phyloP scores from a whole-genome alignment of 2,329 filamentous ascomycete genomes.

The Xylaria sp. region DNA sequence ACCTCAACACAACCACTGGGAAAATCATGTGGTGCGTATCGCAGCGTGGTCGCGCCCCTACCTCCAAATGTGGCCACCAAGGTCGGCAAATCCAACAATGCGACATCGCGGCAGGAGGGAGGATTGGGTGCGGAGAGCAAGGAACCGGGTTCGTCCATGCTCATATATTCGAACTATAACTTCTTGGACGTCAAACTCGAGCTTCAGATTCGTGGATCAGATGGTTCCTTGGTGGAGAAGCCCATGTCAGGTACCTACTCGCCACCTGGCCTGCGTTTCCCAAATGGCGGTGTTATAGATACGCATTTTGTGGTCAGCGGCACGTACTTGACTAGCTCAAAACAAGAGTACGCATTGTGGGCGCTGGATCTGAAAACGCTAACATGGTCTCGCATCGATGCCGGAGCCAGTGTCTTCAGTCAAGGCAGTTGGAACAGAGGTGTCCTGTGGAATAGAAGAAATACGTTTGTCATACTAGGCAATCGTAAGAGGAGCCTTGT shows the following conservation, averaged over 20 bases:
- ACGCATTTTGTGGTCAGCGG: constrained; percentile 97
- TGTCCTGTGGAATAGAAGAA: constrained; percentile 90
- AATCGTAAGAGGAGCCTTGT: constrained; percentile 93
- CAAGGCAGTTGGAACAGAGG: constrained; percentile 98
- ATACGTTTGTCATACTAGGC: constrained; percentile 94
- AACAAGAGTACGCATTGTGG: constrained; percentile 98
- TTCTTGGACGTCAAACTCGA: constrained; percentile 97
- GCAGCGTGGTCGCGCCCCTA: constrained; percentile 91
- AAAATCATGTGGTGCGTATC: constrained; percentile 94
- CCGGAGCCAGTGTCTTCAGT: constrained; percentile 91
- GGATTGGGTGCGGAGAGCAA: constrained; percentile 65
- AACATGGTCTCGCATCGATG: constrained; percentile 96
- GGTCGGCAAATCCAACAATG: constrained; percentile 70
- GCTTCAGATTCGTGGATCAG: constrained; percentile 85
- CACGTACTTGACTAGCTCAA: constrained; percentile 96
- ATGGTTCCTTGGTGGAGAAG: constrained; percentile 86
- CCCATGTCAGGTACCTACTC: constrained; percentile 88
- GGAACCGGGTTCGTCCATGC: constrained; percentile 77
- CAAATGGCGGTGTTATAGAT: constrained; percentile 94
- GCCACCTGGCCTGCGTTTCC: constrained; percentile 92
- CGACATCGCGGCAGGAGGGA: constrained; percentile 56
- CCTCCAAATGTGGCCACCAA: constrained; percentile 72
- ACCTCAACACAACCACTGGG: constrained; percentile 87
- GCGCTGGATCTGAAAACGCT: constrained; percentile 88
- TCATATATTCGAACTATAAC: constrained; percentile 99